phyloP scores from a whole-genome alignment of 306 rosid species.

The Albizia julibrissin region DNA sequence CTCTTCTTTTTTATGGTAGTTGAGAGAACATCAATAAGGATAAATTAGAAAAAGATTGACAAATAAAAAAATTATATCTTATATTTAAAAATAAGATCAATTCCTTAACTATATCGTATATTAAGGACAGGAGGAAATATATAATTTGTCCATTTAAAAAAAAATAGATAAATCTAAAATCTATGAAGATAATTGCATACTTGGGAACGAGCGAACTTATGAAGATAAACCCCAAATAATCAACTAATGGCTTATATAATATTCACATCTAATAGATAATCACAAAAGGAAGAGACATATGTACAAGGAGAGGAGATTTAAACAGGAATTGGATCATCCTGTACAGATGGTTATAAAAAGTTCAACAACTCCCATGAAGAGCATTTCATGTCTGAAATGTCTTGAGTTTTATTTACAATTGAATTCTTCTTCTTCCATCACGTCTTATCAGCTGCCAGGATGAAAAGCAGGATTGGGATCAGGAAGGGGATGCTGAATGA shows the following conservation, averaged over 20 bases:
- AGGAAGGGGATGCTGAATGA: slow-evolving; percentile 95
- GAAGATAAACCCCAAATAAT: slow-evolving; percentile 10
- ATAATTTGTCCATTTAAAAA: no score
- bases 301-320: slow-evolving; percentile 41
- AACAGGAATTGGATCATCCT: slow-evolving; percentile 60
- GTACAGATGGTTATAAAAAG: slow-evolving; percentile 51
- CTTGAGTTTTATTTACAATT: slow-evolving; percentile 67
- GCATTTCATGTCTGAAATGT: slow-evolving; percentile 43
- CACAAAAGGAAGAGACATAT: slow-evolving; percentile 37
- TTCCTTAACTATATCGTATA: no score
- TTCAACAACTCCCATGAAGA: slow-evolving; percentile 55
- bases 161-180: no score
- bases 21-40: fast-evolving
- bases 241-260: slow-evolving; percentile 38
- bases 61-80: no score
- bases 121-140: no score
- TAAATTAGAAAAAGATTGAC: no score
- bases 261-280: slow-evolving; percentile 46
- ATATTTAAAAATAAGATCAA: no score
- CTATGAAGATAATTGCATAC: not conserved
- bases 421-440: slow-evolving; percentile 80
- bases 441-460: slow-evolving; percentile 71
- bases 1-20: no score
- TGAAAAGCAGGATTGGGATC: slow-evolving; percentile 77
- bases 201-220: not conserved